These are phyloP conservation scores for Exophiala xenobiotica DNA, from an alignment of 2,329 filamentous ascomycete genomes.

Conservation along the genomic window DNA sequence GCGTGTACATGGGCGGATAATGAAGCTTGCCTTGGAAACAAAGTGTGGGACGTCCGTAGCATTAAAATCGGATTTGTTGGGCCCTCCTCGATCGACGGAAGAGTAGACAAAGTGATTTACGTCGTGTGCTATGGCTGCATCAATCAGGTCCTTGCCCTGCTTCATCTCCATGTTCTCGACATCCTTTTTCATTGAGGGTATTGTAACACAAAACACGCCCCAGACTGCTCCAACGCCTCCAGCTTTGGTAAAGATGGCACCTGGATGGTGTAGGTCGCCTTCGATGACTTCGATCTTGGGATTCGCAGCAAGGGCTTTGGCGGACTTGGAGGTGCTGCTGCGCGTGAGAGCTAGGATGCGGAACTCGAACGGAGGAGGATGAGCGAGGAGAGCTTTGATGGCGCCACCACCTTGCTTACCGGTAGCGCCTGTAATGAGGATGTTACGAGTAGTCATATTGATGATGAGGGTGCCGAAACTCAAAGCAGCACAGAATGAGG, in stretches of 20 bases:
- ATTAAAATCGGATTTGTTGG: constrained; percentile 51
- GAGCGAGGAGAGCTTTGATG: constrained; percentile 35
- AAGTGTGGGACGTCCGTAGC: constrained; percentile 63
- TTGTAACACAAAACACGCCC: constrained; percentile 64
- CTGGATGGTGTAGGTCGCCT: constrained; percentile 56
- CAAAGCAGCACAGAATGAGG: too few species aligned
- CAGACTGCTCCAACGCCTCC: constrained; percentile 48
- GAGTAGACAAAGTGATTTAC: constrained; percentile 64
- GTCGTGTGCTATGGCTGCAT: constrained; percentile 55
- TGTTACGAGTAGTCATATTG: constrained; percentile 18
- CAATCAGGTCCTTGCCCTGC: constrained; percentile 60
- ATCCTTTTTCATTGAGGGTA: constrained; percentile 41
- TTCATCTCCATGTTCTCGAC: constrained; percentile 42
- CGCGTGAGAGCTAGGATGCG: constrained; percentile 53
- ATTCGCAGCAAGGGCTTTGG: constrained; percentile 44
- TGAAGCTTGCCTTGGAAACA: constrained; percentile 47
- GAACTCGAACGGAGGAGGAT: constrained; percentile 37
- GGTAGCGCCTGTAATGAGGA: constrained; percentile 43
- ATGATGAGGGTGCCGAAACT: too few species aligned
- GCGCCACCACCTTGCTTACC: constrained; percentile 44
- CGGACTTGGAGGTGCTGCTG: constrained; percentile 51
- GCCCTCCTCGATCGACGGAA: constrained; percentile 63
- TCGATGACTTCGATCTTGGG: constrained; percentile 56
- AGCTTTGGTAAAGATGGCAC: constrained; percentile 51
- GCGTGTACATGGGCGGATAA: background rate